phyloP scores from a whole-genome alignment of 179 eudicot genomes.

The Drosera spatulata region DNA sequence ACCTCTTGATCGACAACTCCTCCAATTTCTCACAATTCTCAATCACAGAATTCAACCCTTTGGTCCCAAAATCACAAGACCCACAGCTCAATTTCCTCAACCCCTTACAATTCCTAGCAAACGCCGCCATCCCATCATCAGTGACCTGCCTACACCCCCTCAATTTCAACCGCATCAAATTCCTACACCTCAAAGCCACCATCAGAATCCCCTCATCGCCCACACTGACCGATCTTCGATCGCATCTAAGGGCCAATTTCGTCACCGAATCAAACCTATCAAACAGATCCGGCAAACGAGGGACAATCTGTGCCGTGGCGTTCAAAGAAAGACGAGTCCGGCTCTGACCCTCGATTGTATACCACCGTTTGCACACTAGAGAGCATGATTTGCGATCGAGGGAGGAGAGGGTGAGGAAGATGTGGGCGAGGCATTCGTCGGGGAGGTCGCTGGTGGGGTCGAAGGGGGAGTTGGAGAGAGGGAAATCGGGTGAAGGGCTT shows the following conservation, averaged over 20 bases:
- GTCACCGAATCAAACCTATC: slow-evolving; percentile 64
- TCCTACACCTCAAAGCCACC: slow-evolving; percentile 43
- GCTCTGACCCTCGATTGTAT: slow-evolving; percentile 61
- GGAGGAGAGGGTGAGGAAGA: slow-evolving; percentile 46
- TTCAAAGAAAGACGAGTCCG: slow-evolving; percentile 62
- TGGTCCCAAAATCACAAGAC: slow-evolving; percentile 66
- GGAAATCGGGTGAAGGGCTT: too few species aligned
- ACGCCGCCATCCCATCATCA: slow-evolving; percentile 40
- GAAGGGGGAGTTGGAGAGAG: too few species aligned
- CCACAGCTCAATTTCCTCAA: slow-evolving; percentile 63
- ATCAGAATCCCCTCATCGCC: slow-evolving; percentile 42
- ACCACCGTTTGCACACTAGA: slow-evolving; percentile 67
- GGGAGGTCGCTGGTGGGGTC: slow-evolving; percentile 44
- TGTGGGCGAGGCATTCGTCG: slow-evolving; percentile 60
- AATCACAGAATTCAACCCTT: slow-evolving; percentile 54
- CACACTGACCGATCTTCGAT: slow-evolving; percentile 54
- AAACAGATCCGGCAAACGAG: slow-evolving; percentile 24
- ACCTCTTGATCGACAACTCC: slow-evolving; percentile 69
- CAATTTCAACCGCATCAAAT: slow-evolving; percentile 59
- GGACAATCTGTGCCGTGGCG: slow-evolving; percentile 32
- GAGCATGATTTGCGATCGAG: slow-evolving; percentile 53
- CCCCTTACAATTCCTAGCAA: slow-evolving; percentile 47
- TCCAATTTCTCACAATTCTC: slow-evolving; percentile 44
- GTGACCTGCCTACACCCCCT: slow-evolving; percentile 61
- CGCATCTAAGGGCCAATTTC: slow-evolving; percentile 67